These are phyloP conservation scores for Calycina marina DNA, from an alignment of 2,329 filamentous ascomycete species.

Conservation along the genomic window DNA sequence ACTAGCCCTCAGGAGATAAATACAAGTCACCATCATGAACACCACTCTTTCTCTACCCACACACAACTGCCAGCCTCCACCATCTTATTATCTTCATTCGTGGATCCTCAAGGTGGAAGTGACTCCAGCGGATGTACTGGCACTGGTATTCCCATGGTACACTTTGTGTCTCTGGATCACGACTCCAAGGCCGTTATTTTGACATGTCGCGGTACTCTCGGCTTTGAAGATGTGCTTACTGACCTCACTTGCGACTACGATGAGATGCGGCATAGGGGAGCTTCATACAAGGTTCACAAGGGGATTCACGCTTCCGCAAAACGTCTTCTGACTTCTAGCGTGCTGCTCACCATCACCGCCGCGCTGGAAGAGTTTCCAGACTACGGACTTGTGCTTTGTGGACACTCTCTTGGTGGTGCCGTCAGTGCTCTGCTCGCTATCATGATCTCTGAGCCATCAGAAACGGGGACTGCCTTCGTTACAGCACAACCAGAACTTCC, in stretches of 20 bases:
- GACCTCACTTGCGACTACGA: constrained; percentile 44
- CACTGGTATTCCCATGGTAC: constrained; percentile 38
- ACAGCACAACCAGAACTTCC: constrained; percentile 43
- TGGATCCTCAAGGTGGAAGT: constrained; percentile 37
- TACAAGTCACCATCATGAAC: constrained; percentile 34
- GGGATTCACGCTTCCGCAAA: constrained; percentile 40
- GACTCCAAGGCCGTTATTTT: constrained; percentile 40
- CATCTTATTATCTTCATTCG: constrained; percentile 40
- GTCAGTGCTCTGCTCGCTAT: constrained; percentile 40
- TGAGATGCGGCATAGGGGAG: constrained; percentile 32
- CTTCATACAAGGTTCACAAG: constrained; percentile 38
- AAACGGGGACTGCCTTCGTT: constrained; percentile 27
- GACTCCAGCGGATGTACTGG: constrained; percentile 34
- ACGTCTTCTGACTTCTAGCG: constrained; percentile 32
- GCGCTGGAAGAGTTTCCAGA: constrained; percentile 38
- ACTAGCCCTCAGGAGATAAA: constrained; percentile 20
- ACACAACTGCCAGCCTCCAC: constrained; percentile 42
- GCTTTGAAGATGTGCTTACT: constrained; percentile 41
- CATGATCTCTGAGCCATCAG: constrained; percentile 33
- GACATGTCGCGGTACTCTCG: constrained; percentile 38
- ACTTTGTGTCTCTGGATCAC: constrained; percentile 41
- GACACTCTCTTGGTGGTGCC: constrained; percentile 39
- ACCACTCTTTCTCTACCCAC: constrained; percentile 49
- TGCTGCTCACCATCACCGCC: constrained; percentile 36
- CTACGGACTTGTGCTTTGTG: constrained; percentile 40